phyloP scores from a whole-genome alignment of 2,329 filamentous ascomycete species.

The Hymenoscyphus fructigenus region DNA sequence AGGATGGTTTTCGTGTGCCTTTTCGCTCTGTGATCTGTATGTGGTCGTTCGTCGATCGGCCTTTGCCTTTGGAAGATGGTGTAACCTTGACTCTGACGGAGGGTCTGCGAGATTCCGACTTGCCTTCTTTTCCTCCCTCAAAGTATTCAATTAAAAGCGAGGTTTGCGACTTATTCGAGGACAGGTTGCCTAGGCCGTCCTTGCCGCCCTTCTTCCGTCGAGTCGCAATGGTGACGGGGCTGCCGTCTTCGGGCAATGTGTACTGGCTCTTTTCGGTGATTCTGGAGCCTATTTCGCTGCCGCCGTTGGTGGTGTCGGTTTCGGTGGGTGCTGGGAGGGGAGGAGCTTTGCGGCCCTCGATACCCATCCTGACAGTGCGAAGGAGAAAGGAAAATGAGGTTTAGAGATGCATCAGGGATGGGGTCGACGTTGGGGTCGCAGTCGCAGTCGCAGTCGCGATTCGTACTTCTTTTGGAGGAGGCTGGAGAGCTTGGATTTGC shows the following conservation, averaged over 20 bases:
- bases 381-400: slow-evolving; percentile 10
- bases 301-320: slow-evolving; percentile 59
- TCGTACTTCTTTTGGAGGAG: not conserved
- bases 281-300: slow-evolving; percentile 61
- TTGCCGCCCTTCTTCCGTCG: slow-evolving; percentile 59
- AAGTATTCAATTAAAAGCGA: slow-evolving; percentile 76
- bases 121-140: slow-evolving; percentile 60
- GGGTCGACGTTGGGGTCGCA: slow-evolving; percentile 7
- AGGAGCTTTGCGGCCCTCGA: slow-evolving; percentile 48
- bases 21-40: slow-evolving; percentile 84
- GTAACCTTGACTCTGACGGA: slow-evolving; percentile 72
- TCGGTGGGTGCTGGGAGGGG: slow-evolving; percentile 79
- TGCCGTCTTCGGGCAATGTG: slow-evolving; percentile 82
- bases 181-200: slow-evolving; percentile 48
- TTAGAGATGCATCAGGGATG: slow-evolving; percentile 28
- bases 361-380: slow-evolving; percentile 35
- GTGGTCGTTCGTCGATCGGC: slow-evolving; percentile 61
- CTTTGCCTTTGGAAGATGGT: slow-evolving; percentile 54
- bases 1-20: slow-evolving; percentile 69
- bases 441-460: not conserved
- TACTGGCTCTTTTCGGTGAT: slow-evolving; percentile 69
- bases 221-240: slow-evolving; percentile 88
- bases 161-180: slow-evolving; percentile 62
- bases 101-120: slow-evolving; percentile 55
- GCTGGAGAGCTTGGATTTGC: slow-evolving; percentile 6